Evolutionary conservation across 352 stramenopile species (phyloP), one percentile per base, ranked within the genome.

Genomic region (Thalassiosira exigua): DNA sequence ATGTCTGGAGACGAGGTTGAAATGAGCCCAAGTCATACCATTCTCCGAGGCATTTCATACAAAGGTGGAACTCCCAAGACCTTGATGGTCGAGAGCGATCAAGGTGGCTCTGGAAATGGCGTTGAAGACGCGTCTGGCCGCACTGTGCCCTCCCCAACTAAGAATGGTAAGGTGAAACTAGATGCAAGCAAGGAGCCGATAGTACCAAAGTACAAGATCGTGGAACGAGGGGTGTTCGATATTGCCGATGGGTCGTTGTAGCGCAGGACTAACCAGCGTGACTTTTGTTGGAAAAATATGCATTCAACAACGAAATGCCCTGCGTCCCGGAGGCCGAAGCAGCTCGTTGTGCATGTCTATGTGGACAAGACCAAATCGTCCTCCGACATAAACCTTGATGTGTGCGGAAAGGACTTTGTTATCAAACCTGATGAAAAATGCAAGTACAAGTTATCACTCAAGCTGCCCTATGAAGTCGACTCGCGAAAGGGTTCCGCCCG

Each of bases 1-100:
- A 58, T 54, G 21, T 68, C 83, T 17, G 67, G 70, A 33, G 74
- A 78, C 30, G 60, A 78, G 7, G 71, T 75, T 26, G 74, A 84
- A 80, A 54, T 92, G 69, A 1, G 72, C 71, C 62, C 60, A 12
- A 56, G 54, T 0, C 87, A 84, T 42, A 69, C 57, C 4, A 82
- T 90, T 36, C 59, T 90, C 2, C 78, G 65, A 44, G 80, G 80
- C 19, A 65, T 90, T 7, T 44, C 39, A 1, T 90, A 87, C 60
- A 89, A 89, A 39, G 75, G 52, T 54, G 84, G 81, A 11, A 76
- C 54, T 24, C 81, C 81, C 12, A 77, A 80, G 14, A 33, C 76
- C 7, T 65, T 90, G 65, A 69, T 89, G 39, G 72, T 90, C 19
- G 29, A 14, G 24, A 51, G 27, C 32, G 7, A 52, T 7, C 17